Base-by-base conservation (phyloP, 1,284 basidiomycete species). In the Ustilago vetiveriae region DNA sequence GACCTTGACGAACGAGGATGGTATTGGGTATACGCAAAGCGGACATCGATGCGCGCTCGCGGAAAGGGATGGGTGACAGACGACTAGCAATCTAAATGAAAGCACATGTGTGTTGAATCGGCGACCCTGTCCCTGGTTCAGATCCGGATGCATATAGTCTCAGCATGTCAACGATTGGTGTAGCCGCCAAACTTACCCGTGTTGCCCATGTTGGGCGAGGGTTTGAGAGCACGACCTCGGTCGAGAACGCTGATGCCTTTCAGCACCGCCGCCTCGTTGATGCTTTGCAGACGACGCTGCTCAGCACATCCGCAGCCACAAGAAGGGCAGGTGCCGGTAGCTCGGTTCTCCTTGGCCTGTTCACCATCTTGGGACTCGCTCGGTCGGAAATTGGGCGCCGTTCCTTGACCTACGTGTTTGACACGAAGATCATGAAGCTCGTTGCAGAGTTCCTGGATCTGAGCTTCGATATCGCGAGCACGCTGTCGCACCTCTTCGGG, bases 271-370 rank as follows among this genome's bases (percentile, higher is more conserved):
- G 65, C 71, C 35, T 73, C 74, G 47, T 75, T 75, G 42, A 75
- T 55, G 38, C 67, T 68, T 44, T 75, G 71, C 59, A 67, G 33
- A 14, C 74, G 23, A 1, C 71, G 48, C 53, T 75, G 70, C 40
- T 75, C 74, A 0, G 67, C 71, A 17, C 74, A 75, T 39, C 55
- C 54, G 29, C 74, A 75, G 10, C 74, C 71, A 46, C 74, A 75
- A 32, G 30, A 35, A 4, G 67, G 51, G 24, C 74, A 75, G 11
- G 49, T 33, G 17, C 42, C 48, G 0, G 54, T 40, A 2, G 22
- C 33, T 8, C 22, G 26, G 1, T 52, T 42, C 22, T 48, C 56
- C 22, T 52, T 36, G 26, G 29, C 35, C 19, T 26, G 36, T 27
- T 54, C 48, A 6, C 33, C 38, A 2, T 52, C 56, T 8, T 50